Conservation (phyloP, 257 asterid genomes). For the Schizonepeta tenuifolia region DNA sequence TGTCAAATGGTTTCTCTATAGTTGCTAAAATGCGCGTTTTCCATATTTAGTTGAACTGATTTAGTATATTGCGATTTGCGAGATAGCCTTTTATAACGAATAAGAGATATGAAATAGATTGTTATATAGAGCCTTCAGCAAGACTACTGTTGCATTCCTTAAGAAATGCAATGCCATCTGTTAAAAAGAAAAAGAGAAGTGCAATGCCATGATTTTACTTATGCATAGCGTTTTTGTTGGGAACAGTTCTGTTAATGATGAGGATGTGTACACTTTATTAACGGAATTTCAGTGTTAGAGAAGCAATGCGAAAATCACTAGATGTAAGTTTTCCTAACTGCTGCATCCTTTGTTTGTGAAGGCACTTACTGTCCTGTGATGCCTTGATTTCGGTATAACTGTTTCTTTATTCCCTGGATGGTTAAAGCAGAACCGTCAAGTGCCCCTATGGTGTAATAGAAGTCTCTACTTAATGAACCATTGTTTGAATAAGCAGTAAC, state of each 20-base stretch:
- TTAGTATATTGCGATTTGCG: background rate
- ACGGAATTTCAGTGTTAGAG: background rate
- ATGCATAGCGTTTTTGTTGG: no score
- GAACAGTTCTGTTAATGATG: background rate
- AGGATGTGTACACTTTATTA: background rate
- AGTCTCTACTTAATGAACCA: background rate
- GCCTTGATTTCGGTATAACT: background rate
- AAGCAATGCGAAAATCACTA: background rate
- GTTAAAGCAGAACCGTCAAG: background rate
- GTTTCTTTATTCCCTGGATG: no score
- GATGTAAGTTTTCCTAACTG: background rate
- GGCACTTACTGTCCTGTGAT: background rate
- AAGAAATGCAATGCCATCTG: no score
- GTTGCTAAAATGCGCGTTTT: background rate
- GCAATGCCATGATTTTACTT: no score
- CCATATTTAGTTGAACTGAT: constrained; percentile 12
- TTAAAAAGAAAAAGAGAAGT: no score
- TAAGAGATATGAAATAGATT: background rate
- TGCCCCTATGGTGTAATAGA: no score
- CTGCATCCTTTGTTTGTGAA: background rate
- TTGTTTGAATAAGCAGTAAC: background rate
- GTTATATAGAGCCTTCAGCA: background rate
- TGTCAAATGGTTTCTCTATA: background rate
- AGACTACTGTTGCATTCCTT: no score
- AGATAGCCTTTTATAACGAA: background rate